Base-by-base conservation (phyloP, 2,329 filamentous ascomycete genomes). In the Talaromyces pinophilus region DNA sequence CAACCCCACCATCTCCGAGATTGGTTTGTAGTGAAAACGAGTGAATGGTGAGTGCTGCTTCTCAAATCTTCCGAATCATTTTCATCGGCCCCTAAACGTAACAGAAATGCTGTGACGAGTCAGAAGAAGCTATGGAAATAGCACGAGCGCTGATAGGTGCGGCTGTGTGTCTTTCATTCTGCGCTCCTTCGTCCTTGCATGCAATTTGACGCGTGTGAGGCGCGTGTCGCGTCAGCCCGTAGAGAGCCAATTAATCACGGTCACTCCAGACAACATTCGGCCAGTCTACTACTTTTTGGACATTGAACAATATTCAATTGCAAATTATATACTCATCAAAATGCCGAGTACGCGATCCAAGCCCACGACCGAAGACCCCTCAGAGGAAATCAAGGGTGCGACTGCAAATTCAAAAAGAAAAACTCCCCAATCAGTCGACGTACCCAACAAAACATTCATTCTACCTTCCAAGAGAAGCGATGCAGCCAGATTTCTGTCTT, bases 401-500 rank as follows among this genome's bases (percentile, higher is more conserved):
- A 63, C 69, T 7, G 25, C 38, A 25, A 57, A 28, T 60, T 25
- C 28, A 30, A 55, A 59, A 59, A 42, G 33, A 60, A 67, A 73
- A 62, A 54, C 60, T 22, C 71, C 71, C 40, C 69, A 66, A n/a
- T 40, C 72, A 2, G 69, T 71, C 10, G 72, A 73, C 54, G 73
- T 70, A 44, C 76, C 77, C 30, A 73, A 69, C 76, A 86, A 83
- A 69, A 78, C 87, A 8, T 86, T 89, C 70, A 81, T 89, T 15
- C 77, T 90, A 0, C 87, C 87, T 2, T 82, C 82, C 67, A 74
- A 82, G 50, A 76, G 80, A 3, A 86, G 84, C 15, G 72, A 78
- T 62, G 79, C 84, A 68, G 82, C 86, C 50, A 82, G 86, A 63
- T 84, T 89, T 57, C 73, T 87, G 66, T 83, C 82, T 5, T 76